Base-by-base conservation (phyloP, 331 rosid genomes). In the Rosa hybrid region DNA sequence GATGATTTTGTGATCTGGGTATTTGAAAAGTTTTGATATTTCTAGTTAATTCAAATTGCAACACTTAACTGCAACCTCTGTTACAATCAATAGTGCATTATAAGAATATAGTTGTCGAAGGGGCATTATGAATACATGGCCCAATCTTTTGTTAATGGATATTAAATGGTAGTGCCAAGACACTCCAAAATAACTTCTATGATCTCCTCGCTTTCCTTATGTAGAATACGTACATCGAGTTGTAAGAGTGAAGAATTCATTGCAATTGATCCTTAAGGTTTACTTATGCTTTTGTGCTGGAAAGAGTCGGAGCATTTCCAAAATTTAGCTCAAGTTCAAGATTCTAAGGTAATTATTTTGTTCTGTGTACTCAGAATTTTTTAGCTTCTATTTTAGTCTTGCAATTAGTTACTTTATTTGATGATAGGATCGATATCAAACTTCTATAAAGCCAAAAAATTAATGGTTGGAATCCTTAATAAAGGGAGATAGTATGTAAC, bases 241-340 rank as follows among this genome's bases (percentile, higher is more conserved):
- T 78, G 38, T 11, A 3, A 79, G 83, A 44, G 65, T 12, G 46
- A 87, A 89, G 77, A 48, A 13, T 10, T 38, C 39, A 51, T 73
- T 77, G 27, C 67, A 69, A 1, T 72, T 72, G 21, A 4, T 76
- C 46, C 63, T 42, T 42, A 13, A 20, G 56, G 23, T 34, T 44
- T 50, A 83, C 72, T 68, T 39, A 8, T 42, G 45, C 44, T 80
- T 71, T 87, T 80, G 83, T 73, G 76, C 90, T 93, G 99, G 80
- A 85, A 87, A 88, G 86, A 91, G 78, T 84, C 81, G 74, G 90
- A 89, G 82, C 92, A 80, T 81, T 95, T 87, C 87, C 88, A 80
- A 81, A 81, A 82, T 74, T 92, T 95, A 75, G 92, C 96, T 78
- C 87, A 91, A 83, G 91, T 68, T 71, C 98, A 95, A 80, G 85